phyloP scores from a whole-genome alignment of 805 yeast species.

The Schizosaccharomyces octosporus region DNA sequence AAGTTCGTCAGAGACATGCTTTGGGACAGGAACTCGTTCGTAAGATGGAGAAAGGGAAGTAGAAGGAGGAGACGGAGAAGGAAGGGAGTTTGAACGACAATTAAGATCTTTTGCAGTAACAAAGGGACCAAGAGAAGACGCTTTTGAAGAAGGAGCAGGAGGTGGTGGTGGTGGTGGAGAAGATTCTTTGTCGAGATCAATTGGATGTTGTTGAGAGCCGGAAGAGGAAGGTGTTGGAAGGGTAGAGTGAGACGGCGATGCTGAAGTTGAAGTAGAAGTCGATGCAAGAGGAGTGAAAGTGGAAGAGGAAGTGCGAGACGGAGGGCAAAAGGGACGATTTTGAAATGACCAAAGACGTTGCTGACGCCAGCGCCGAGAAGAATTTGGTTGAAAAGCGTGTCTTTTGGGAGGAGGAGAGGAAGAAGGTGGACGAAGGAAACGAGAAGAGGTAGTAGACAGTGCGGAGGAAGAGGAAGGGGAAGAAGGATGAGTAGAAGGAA shows the following conservation, averaged over 20 bases:
- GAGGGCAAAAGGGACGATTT: conserved; percentile 9
- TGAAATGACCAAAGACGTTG: background rate
- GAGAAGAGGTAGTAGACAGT: background rate
- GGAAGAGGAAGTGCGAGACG: background rate
- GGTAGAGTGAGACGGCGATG: background rate
- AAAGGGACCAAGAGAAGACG: background rate
- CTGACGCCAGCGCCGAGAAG: background rate
- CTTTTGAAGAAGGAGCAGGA: background rate
- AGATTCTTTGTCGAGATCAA: background rate
- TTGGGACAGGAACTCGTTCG: background rate
- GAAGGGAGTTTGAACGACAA: background rate
- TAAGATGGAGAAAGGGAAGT: background rate
- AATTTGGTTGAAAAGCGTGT: background rate
- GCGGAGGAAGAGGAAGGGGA: background rate
- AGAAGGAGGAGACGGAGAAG: background rate
- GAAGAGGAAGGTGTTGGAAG: background rate
- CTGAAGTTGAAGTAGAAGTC: background rate
- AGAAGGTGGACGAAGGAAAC: background rate
- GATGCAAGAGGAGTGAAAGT: background rate
- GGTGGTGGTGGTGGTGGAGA: background rate
- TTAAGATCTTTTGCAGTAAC: background rate
- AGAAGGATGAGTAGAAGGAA: background rate
- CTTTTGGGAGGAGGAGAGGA: no score
- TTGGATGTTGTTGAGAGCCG: background rate
- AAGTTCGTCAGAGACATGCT: background rate